Conservation (phyloP, 2,329 filamentous ascomycete species). For the Trichoderma semiorbis region DNA sequence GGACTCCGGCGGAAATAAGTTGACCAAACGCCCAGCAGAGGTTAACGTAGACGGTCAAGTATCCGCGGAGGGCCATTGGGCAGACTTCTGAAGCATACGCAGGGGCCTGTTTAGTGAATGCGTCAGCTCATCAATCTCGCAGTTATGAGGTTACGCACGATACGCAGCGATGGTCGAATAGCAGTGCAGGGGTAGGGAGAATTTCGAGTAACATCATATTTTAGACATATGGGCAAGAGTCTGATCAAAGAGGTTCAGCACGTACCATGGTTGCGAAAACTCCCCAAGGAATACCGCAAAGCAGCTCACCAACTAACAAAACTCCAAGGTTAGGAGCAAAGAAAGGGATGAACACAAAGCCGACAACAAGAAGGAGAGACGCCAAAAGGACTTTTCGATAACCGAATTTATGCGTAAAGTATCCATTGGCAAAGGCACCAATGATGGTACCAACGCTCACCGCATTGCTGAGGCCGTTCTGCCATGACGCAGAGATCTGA, state of each 20-base stretch:
- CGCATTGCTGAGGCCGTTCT: conserved; percentile 45
- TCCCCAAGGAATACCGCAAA: background rate
- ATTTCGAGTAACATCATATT: background rate
- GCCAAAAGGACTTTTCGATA: conserved; percentile 25
- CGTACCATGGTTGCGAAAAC: background rate
- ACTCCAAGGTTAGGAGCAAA: background rate
- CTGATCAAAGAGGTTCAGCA: background rate
- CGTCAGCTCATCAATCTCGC: background rate
- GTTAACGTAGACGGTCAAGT: conserved; percentile 35
- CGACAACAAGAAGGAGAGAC: background rate
- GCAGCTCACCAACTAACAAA: background rate
- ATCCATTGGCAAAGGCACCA: conserved; percentile 32
- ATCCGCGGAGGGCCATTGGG: conserved; percentile 17
- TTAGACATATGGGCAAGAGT: background rate
- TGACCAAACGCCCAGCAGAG: conserved; percentile 37
- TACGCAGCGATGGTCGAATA: background rate
- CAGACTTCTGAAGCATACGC: conserved; percentile 21
- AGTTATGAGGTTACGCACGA: background rate
- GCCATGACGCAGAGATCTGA: conserved; percentile 45
- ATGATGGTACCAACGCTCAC: conserved; percentile 45
- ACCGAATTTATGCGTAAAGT: conserved; percentile 36
- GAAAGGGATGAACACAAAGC: background rate
- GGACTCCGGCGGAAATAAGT: conserved; percentile 34
- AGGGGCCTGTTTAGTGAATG: background rate
- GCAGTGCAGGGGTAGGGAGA: background rate